Percentiles rank a stretch among this genome's conserved stretches.
Evolutionary conservation across 2,329 filamentous ascomycete genomes (phyloP).

Genomic region (Juglanconis juglandina): DNA sequence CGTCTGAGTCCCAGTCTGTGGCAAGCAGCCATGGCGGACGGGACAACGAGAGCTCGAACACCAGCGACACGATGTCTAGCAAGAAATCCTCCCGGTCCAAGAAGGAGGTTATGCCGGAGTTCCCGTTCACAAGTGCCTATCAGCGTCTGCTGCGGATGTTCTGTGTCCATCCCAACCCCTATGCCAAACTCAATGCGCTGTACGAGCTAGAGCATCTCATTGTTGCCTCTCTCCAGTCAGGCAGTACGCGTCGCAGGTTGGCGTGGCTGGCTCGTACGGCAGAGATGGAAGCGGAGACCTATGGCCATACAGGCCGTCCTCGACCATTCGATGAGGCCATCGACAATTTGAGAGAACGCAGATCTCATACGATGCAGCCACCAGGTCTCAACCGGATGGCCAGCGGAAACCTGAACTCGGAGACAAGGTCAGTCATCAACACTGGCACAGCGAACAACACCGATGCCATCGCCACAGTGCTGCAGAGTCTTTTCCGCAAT

Average conservation of each 20-base stretch:
- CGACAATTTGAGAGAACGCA: conserved; percentile 66
- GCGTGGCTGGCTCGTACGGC: conserved; percentile 34
- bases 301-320: conserved; percentile 29
- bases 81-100: conserved; percentile 24
- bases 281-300: conserved; percentile 17
- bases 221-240: conserved; percentile 65
- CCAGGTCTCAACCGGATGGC: conserved; percentile 24
- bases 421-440: conserved; percentile 44
- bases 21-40: not conserved
- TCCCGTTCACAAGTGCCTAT: conserved; percentile 80
- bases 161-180: conserved; percentile 83
- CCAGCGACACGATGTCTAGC: conserved; percentile 36
- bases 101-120: conserved; percentile 48
- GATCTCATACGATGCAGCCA: conserved; percentile 53
- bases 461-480: conserved; percentile 62
- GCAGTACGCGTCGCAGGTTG: conserved; percentile 37
- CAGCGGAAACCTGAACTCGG: conserved; percentile 31
- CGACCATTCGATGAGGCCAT: conserved; percentile 63
- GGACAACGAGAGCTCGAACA: conserved; percentile 38
- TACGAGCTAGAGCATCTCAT: conserved; percentile 82
- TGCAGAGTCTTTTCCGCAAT: conserved; percentile 66
- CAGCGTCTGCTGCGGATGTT: conserved; percentile 78
- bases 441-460: conserved; percentile 48
- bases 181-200: conserved; percentile 77
- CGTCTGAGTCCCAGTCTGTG: conserved; percentile 22